Conservation (phyloP, 2,329 filamentous ascomycete species). For the Aspergillus sp. region DNA sequence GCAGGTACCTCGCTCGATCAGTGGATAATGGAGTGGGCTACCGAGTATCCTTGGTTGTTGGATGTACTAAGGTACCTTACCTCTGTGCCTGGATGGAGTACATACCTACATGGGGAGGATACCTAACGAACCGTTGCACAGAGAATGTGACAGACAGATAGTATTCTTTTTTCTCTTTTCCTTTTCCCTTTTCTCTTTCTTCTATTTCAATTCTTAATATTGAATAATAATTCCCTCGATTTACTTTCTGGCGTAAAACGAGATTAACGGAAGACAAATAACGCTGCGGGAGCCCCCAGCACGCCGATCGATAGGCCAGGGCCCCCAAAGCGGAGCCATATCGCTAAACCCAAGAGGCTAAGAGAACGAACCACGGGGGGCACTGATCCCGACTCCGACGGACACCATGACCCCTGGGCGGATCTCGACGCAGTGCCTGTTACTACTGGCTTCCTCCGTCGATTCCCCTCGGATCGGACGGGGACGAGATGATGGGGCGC, state of each 20-base stretch:
- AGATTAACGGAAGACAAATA: slow-evolving; percentile 3
- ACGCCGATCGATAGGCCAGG: slow-evolving; percentile 1
- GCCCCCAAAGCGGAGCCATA: slow-evolving; percentile 8
- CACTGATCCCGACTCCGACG: slow-evolving; percentile 18
- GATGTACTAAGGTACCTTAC: neutral
- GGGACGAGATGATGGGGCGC: neutral
- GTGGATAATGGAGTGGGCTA: neutral
- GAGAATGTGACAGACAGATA: neutral
- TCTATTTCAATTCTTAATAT: no score
- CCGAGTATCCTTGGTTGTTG: neutral
- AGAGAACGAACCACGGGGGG: slow-evolving; percentile 17
- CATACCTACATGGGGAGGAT: neutral
- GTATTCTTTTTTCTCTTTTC: no score
- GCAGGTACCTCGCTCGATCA: slow-evolving; percentile 1
- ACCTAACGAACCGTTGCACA: neutral
- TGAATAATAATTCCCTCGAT: no score
- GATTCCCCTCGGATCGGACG: slow-evolving; percentile 22
- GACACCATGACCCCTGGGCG: slow-evolving; percentile 29
- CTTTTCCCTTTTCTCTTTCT: no score
- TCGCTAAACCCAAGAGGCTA: slow-evolving; percentile 5
- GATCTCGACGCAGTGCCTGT: slow-evolving; percentile 17
- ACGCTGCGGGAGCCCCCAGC: neutral
- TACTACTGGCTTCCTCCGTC: neutral
- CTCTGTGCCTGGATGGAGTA: no score
- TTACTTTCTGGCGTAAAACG: no score